Base-by-base conservation (phyloP, 352 stramenopile genomes). In the Pythium utonaiense region DNA sequence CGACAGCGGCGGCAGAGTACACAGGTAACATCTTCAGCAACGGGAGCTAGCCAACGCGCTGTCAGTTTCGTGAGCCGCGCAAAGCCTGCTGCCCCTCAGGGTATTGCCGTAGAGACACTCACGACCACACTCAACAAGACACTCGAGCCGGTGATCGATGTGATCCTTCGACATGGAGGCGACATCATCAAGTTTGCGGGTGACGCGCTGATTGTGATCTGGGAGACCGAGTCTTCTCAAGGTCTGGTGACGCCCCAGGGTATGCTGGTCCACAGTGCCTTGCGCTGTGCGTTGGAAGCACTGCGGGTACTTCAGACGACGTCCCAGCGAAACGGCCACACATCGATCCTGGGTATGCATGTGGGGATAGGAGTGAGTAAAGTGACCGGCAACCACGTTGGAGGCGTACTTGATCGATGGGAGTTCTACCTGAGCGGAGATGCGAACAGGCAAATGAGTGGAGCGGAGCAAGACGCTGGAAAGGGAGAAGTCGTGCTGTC, bases 171-270 rank as follows among this genome's bases (percentile, higher is more conserved):
- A 50, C 78, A 89, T 53, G 75, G 76, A 6, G 83, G 80, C 7
- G 83, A 93, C 52, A 93, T 93, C 53, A 89, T 93, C 62, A 93
- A 93, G 51, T 93, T 93, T 61, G 83, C 81, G 30, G 83, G 83
- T 21, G 83, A 91, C 30, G 83, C 83, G 6, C 75, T 93, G 19
- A 91, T 91, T 42, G 83, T 91, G 10, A 73, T 93, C n/a, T 93
- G 80, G 80, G 77, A 90, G 50, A 89, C 78, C 9, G 82, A 90
- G 50, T 74, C 70, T 44, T 83, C 69, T 16, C 44, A 64, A 17
- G 71, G 60, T 3, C 57, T 70, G 22, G 19, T 49, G 6, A 87
- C 77, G 0, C 52, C 70, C 14, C 60, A 67, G 1, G 82, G 82
- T 3, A 50, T 86, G 19, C 64, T 92, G 3, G 67, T 80, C 9